phyloP scores from a whole-genome alignment of 805 yeast genomes.

The Lipomyces mesembrius region DNA sequence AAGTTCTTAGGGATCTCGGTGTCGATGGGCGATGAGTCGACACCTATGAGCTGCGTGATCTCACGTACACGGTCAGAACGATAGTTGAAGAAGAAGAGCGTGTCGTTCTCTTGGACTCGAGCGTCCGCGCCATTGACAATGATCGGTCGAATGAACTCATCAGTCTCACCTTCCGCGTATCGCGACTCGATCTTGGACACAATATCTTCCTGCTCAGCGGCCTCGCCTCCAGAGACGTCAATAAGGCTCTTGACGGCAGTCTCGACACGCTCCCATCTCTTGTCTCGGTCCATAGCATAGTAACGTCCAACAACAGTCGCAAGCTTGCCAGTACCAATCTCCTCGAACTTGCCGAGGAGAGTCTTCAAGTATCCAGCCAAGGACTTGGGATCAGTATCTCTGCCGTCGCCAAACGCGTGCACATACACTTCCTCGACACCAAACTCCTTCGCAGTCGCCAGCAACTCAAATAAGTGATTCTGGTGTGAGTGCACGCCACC shows the following conservation, averaged over 20 bases:
- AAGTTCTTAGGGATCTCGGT: slow-evolving; percentile 35
- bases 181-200: slow-evolving; percentile 30
- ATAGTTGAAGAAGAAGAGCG: slow-evolving; percentile 39
- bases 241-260: slow-evolving; percentile 35
- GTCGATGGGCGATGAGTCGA: slow-evolving; percentile 39
- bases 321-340: slow-evolving; percentile 37
- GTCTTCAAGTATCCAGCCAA: slow-evolving; percentile 34
- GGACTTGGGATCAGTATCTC: slow-evolving; percentile 39
- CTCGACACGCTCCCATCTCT: slow-evolving; percentile 40
- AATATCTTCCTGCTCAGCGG: slow-evolving; percentile 28
- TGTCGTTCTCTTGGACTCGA: slow-evolving; percentile 35
- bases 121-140: slow-evolving; percentile 36
- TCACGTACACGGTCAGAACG: slow-evolving; percentile 42
- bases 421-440: slow-evolving; percentile 35
- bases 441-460: slow-evolving; percentile 32
- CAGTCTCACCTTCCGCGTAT: slow-evolving; percentile 38
- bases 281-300: slow-evolving; percentile 41
- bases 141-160: slow-evolving; percentile 39
- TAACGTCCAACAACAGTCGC: slow-evolving; percentile 39
- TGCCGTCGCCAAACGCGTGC: slow-evolving; percentile 39
- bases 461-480: slow-evolving; percentile 37
- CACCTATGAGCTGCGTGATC: slow-evolving; percentile 40
- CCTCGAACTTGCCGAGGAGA: slow-evolving; percentile 36
- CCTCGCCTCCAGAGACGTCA: slow-evolving; percentile 29
- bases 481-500: slow-evolving; percentile 41